Conservation (phyloP, 306 rosid species). For the Prunus mira region DNA sequence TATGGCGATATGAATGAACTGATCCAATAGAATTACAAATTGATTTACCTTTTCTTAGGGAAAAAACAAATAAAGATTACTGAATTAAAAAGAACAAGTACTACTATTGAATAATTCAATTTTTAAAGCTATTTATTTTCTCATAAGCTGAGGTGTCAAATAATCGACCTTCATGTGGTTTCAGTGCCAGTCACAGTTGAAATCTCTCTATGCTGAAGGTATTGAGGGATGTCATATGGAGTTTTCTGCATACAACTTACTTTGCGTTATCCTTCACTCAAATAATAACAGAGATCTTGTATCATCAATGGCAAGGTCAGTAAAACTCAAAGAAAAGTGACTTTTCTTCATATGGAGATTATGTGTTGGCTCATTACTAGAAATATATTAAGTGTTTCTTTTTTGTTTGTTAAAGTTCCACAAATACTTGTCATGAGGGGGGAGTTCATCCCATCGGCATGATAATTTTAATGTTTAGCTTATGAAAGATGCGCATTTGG, state of each 20-base stretch:
- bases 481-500: not conserved
- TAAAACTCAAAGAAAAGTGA: conserved; percentile 11
- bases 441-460: not conserved
- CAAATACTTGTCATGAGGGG: not conserved
- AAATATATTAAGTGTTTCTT: not conserved
- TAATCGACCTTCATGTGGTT: conserved; percentile 34
- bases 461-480: not conserved
- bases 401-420: not conserved
- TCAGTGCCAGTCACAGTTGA: conserved; percentile 93
- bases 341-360: not conserved
- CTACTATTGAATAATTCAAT: not conserved
- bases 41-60: not conserved
- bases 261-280: conserved; percentile 89
- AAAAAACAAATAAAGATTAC: not conserved
- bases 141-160: not conserved
- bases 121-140: not conserved
- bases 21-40: not conserved
- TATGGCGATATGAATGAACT: not conserved
- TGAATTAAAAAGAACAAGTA: not conserved
- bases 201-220: conserved; percentile 83
- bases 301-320: conserved; percentile 81
- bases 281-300: conserved; percentile 85
- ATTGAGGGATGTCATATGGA: conserved; percentile 88
- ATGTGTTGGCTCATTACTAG: not conserved
- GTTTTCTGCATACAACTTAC: conserved; percentile 94